phyloP scores from a whole-genome alignment of 2,329 filamentous ascomycete genomes.

The Coniella lustricola region DNA sequence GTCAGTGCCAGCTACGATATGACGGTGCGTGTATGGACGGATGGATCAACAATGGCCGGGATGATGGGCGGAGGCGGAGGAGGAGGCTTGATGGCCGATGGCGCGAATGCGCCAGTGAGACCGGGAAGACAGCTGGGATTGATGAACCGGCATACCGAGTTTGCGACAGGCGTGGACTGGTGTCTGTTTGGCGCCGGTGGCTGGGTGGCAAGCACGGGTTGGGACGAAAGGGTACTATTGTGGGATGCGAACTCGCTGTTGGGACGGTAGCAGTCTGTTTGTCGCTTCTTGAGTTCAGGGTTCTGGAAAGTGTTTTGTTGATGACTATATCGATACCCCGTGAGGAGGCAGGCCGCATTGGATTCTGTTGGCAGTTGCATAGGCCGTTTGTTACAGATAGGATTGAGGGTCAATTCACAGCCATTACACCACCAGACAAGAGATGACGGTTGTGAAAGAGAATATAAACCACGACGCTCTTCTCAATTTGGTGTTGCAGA shows the following conservation, averaged over 20 bases:
- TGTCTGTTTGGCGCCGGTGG: constrained; percentile 92
- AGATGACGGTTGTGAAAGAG: too few relatives aligned
- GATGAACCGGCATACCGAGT: constrained; percentile 93
- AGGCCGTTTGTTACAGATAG: not conserved
- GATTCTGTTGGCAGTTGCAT: not conserved
- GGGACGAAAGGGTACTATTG: constrained; percentile 85
- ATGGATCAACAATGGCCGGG: constrained; percentile 43
- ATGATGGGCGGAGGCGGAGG: not conserved
- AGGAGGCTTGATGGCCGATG: constrained; percentile 14
- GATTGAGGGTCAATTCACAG: too few relatives aligned
- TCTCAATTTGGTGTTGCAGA: too few relatives aligned
- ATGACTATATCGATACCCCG: constrained; percentile 13
- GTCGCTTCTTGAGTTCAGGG: too few relatives aligned
- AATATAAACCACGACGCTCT: too few relatives aligned
- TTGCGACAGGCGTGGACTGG: constrained; percentile 95
- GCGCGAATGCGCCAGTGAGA: constrained; percentile 29
- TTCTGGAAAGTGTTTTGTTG: not conserved
- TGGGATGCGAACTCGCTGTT: constrained; percentile 71
- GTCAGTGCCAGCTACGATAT: constrained; percentile 94
- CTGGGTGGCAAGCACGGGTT: constrained; percentile 90
- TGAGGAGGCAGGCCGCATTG: not conserved
- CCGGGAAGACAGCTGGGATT: constrained; percentile 69
- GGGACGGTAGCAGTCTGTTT: constrained; percentile 14
- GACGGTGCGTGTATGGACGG: constrained; percentile 91
- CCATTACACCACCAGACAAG: too few relatives aligned